Conservation (phyloP, 2,329 filamentous ascomycete genomes). For the Ascochyta lentis region DNA sequence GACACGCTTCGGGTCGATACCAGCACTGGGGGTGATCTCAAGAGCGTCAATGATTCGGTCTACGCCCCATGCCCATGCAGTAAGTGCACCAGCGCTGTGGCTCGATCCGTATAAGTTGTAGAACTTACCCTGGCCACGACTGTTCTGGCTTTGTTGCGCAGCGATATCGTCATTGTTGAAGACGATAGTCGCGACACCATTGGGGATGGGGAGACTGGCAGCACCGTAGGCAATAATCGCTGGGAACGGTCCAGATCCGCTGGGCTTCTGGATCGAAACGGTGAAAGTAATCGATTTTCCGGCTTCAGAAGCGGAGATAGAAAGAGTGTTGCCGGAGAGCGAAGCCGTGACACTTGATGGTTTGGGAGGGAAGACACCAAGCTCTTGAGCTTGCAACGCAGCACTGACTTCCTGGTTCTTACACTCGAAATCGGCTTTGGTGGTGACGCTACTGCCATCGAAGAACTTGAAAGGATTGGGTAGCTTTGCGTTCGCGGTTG, state of each 20-base stretch:
- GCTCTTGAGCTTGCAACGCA: constrained; percentile 47
- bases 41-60: constrained; percentile 66
- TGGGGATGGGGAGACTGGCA: constrained; percentile 62
- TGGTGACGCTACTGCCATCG: constrained; percentile 44
- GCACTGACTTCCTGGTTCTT: constrained; percentile 48
- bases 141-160: constrained; percentile 52
- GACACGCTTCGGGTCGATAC: constrained; percentile 53
- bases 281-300: constrained; percentile 48
- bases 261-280: constrained; percentile 47
- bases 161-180: constrained; percentile 67
- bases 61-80: constrained; percentile 70
- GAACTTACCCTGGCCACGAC: constrained; percentile 65
- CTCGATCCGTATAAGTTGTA: constrained; percentile 64
- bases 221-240: constrained; percentile 66
- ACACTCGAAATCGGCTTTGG: constrained; percentile 45
- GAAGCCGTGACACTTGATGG: constrained; percentile 43
- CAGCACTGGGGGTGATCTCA: constrained; percentile 54
- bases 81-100: constrained; percentile 64
- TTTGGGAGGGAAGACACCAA: constrained; percentile 48
- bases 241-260: constrained; percentile 58
- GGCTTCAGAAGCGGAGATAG: constrained; percentile 43
- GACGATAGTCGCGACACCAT: constrained; percentile 62
- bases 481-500: constrained; percentile 40
- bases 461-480: constrained; percentile 51
- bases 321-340: constrained; percentile 40